Evolutionary conservation across 306 rosid species (phyloP).

Genomic region (Hippophae rhamnoides): DNA sequence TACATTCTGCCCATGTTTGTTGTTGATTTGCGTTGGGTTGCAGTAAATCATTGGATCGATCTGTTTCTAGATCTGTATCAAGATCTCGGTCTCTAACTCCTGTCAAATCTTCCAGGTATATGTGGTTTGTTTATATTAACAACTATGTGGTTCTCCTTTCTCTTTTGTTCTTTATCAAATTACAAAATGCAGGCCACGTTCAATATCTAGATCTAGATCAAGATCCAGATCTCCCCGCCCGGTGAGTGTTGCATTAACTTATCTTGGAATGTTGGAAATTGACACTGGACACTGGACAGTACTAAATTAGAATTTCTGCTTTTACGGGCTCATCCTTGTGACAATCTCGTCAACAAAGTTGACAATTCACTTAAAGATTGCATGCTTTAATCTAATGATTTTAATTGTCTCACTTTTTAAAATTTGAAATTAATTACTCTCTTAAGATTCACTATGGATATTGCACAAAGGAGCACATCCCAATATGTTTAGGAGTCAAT

Average conservation of each 20-base stretch:
- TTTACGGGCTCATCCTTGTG: too few species aligned
- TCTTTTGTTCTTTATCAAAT: neutral
- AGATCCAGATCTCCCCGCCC: constrained; percentile 63
- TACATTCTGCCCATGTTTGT: neutral
- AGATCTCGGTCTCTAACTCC: constrained; percentile 85
- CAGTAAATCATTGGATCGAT: constrained; percentile 74
- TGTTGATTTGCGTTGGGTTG: neutral
- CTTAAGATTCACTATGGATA: too few species aligned
- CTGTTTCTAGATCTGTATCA: constrained; percentile 74
- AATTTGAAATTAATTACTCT: too few species aligned
- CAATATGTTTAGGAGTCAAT: too few species aligned
- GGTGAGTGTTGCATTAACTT: constrained; percentile 25
- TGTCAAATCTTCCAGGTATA: constrained; percentile 66
- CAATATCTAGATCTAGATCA: constrained; percentile 43
- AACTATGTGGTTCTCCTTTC: neutral
- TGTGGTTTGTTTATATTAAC: neutral
- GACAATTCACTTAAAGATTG: too few species aligned
- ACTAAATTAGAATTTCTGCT: too few species aligned
- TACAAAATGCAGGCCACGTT: constrained; percentile 45
- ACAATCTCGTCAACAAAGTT: too few species aligned
- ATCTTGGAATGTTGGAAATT: too few species aligned
- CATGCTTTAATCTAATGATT: too few species aligned
- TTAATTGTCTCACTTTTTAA: too few species aligned
- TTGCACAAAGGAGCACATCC: too few species aligned
- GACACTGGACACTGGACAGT: too few species aligned